Conservation (phyloP, 208 protist species). For the Trypanosoma boissoni region DNA sequence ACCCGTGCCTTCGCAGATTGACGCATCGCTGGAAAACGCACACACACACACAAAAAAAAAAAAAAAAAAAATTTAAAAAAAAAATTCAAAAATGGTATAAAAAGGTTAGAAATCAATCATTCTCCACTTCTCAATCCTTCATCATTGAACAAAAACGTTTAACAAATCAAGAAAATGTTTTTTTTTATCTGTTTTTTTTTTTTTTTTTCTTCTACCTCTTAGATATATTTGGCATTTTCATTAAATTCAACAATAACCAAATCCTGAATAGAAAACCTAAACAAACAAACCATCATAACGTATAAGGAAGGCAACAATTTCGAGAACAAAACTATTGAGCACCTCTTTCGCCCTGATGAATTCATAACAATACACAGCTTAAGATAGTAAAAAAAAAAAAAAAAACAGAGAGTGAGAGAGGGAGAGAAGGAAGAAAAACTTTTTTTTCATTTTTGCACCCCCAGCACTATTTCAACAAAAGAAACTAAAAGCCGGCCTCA, state of each 20-base stretch:
- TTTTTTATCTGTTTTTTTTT: background rate
- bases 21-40: no score
- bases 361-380: no score
- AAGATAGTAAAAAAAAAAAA: conserved; percentile 16
- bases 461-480: no score
- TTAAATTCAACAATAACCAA: no score
- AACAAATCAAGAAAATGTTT: conserved; percentile 15
- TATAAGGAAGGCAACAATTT: no score
- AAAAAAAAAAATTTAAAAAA: background rate
- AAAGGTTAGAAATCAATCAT: conserved; percentile 5
- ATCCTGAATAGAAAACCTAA: no score
- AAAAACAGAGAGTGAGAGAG: conserved; percentile 2
- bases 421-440: background rate
- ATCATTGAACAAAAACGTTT: background rate
- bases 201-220: conserved; percentile 5
- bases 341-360: no score
- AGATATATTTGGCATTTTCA: background rate
- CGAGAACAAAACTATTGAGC: no score
- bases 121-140: conserved; percentile 2
- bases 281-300: no score
- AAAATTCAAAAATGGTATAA: background rate
- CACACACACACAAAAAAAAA: background rate
- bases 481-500: conserved; percentile 12
- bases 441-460: conserved; percentile 8
- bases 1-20: no score